A percentile compares a stretch with the other conserved stretches of the same genome.
These are phyloP conservation scores for Anacardium occidentale DNA, from an alignment of 345 rosid genomes.

Conservation along the genomic window DNA sequence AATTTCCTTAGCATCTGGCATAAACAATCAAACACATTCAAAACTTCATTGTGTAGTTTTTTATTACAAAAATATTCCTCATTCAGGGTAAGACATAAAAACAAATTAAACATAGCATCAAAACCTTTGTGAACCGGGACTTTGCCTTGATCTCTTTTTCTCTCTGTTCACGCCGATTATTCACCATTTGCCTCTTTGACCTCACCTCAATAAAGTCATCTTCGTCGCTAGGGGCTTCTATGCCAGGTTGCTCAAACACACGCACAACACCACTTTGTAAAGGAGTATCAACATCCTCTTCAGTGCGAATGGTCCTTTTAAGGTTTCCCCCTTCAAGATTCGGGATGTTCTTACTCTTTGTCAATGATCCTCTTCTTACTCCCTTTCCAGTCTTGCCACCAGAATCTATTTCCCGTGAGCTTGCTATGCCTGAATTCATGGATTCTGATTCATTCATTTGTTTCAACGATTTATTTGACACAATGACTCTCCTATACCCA, in stretches of 20 bases:
- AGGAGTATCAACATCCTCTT: slow-evolving; percentile 64
- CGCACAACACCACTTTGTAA: slow-evolving; percentile 78
- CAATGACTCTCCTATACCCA: slow-evolving; percentile 47
- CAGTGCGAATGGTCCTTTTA: slow-evolving; percentile 46
- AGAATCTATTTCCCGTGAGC: slow-evolving; percentile 40
- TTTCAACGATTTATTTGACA: slow-evolving; percentile 55
- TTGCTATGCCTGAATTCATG: slow-evolving; percentile 33
- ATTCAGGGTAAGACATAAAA: slow-evolving; percentile 8
- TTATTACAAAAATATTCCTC: not conserved
- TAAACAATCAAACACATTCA: slow-evolving; percentile 23
- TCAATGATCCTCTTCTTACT: slow-evolving; percentile 44
- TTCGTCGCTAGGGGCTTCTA: slow-evolving; percentile 86
- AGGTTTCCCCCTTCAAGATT: slow-evolving; percentile 44
- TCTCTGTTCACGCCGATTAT: slow-evolving; percentile 93
- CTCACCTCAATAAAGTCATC: slow-evolving; percentile 98
- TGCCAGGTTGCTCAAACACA: slow-evolving; percentile 83
- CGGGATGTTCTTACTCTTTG: slow-evolving; percentile 41
- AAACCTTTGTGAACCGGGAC: slow-evolving; percentile 77
- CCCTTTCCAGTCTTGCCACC: slow-evolving; percentile 50
- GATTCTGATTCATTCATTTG: slow-evolving; percentile 50
- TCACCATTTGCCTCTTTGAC: slow-evolving; percentile 97
- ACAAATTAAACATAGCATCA: slow-evolving; percentile 18
- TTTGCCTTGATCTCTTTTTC: slow-evolving; percentile 93
- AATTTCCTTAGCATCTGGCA: slow-evolving; percentile 61
- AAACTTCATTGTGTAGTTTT: not conserved